Conservation (phyloP, 495 filamentous ascomycete species). For the Talaromyces nanjingensis region DNA sequence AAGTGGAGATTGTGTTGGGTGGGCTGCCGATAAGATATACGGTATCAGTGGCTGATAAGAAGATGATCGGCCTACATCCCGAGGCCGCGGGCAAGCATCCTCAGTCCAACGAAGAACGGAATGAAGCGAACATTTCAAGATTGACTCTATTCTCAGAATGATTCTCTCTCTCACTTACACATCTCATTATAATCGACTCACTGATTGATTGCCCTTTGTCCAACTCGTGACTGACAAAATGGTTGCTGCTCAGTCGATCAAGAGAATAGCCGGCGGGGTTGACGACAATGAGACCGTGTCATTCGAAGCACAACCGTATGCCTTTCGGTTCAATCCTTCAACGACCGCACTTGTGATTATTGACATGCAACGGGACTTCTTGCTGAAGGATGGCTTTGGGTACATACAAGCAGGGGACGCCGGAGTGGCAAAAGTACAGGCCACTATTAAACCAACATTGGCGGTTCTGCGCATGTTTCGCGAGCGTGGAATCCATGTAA, state of each 20-base stretch:
- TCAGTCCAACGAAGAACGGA: too few species aligned
- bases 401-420: slow-evolving; percentile 18
- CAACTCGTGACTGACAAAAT: slow-evolving; percentile 12
- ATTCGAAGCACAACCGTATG: slow-evolving; percentile 32
- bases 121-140: too few species aligned
- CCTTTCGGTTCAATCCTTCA: slow-evolving; percentile 26
- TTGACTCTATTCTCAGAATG: background rate
- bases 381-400: slow-evolving; percentile 18
- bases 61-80: too few species aligned
- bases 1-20: too few species aligned
- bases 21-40: too few species aligned
- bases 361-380: slow-evolving; percentile 49
- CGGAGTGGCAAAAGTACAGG: slow-evolving; percentile 21
- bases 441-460: slow-evolving; percentile 32
- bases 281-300: background rate
- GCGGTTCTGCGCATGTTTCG: slow-evolving; percentile 43
- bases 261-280: background rate
- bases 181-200: too few species aligned
- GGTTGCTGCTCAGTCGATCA: slow-evolving; percentile 11
- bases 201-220: background rate
- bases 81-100: too few species aligned
- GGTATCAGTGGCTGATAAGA: too few species aligned
- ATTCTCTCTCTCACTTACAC: background rate
- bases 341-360: slow-evolving; percentile 48
- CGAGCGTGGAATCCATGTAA: slow-evolving; percentile 38